Evolutionary conservation across 805 yeast genomes (phyloP), one percentile per base, ranked within the genome.

Genomic region (Suhomyces sp.): DNA sequence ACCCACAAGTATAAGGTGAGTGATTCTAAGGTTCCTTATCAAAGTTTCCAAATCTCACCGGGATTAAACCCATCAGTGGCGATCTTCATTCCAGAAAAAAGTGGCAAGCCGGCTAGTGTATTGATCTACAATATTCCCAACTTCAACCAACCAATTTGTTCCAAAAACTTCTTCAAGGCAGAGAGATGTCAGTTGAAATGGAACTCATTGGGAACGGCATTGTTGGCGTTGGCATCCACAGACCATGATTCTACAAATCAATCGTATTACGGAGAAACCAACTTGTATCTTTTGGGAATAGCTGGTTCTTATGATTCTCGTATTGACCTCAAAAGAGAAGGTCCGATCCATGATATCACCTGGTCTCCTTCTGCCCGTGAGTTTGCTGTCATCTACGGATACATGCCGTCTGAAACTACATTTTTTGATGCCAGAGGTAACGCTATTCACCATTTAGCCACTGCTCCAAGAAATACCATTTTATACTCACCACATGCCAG

Each of bases 351-450:
- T 65, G 98, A 93, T 61, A 86, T 91, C 43, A 81, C 93, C 15
- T 93, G 99, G 99, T 84, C 95, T 17, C 96, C 98, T 40, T 79
- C 88, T 33, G 87, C 96, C 13, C 77, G 96, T 49, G 98, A 93
- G 66, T 95, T 93, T 69, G 98, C 96, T 42, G 98, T 93, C 28
- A 88, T 86, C 37, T 90, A 90, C 56, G 99, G 98, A 20, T 90
- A 78, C 66, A 93, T 93, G 98, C 99, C 99, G 2, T 87, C 96
- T 19, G 83, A 84, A 53, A 90, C 97, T 17, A 80, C 96, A 8
- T 88, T 93, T 53, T 93, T 91, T 54, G 98, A 93, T 64, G 79
- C 95, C 18, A 79, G 97, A 53, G 98, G 98, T 45, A 87, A 88
- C 58, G 72, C 80, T 15, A 80, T 88, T 46, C 85, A 83, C 58